A percentile compares a stretch with the other conserved stretches of the same genome.
These are phyloP conservation scores for Aureobasidium namibiae DNA, from an alignment of 2,329 filamentous ascomycete genomes.

Conservation along the genomic window DNA sequence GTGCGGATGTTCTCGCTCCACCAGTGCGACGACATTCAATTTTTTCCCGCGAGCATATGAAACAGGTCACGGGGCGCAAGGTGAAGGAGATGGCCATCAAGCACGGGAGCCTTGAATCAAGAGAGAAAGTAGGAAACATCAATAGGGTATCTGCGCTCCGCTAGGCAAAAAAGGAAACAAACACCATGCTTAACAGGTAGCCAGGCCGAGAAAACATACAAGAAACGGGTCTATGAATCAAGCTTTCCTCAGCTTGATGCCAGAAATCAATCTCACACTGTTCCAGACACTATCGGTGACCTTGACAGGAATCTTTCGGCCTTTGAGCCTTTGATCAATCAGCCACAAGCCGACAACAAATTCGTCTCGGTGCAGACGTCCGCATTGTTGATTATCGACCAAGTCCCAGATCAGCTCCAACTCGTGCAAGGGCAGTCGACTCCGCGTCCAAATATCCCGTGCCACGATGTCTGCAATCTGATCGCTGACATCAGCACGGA, in stretches of 20 bases:
- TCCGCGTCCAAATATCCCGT: slow-evolving; percentile 67
- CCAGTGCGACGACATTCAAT: too few species aligned
- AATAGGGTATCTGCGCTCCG: background rate
- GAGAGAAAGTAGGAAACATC: background rate
- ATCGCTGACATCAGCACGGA: slow-evolving; percentile 28
- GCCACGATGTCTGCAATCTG: slow-evolving; percentile 61
- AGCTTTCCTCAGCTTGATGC: slow-evolving; percentile 25
- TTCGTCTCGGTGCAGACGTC: slow-evolving; percentile 56
- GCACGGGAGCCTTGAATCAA: too few species aligned
- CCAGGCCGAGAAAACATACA: background rate
- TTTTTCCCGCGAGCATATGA: too few species aligned
- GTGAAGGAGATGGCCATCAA: too few species aligned
- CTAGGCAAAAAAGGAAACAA: background rate
- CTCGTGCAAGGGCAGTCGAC: slow-evolving; percentile 57
- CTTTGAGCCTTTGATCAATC: slow-evolving; percentile 71
- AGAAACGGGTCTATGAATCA: too few species aligned
- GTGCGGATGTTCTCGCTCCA: too few species aligned
- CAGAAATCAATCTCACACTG: slow-evolving; percentile 46
- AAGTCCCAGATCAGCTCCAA: slow-evolving; percentile 71
- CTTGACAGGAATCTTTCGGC: slow-evolving; percentile 64
- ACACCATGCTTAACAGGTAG: background rate
- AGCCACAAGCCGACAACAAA: slow-evolving; percentile 81
- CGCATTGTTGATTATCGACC: slow-evolving; percentile 51
- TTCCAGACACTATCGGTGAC: slow-evolving; percentile 70
- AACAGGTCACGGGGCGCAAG: too few species aligned